These are phyloP conservation scores for Fragaria nilgerrensis DNA, from an alignment of 306 rosid genomes.

Conservation along the genomic window DNA sequence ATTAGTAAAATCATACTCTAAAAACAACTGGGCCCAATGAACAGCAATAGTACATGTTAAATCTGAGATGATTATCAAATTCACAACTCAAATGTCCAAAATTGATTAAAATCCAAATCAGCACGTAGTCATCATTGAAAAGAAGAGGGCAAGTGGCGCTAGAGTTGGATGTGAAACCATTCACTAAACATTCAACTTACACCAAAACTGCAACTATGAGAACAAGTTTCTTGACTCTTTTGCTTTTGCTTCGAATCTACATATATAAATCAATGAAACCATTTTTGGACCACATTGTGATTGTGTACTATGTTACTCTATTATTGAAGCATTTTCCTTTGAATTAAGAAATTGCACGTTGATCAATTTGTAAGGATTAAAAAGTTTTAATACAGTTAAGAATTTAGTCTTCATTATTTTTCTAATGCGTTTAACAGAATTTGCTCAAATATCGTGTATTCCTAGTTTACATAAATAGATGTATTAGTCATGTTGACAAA, in stretches of 20 bases:
- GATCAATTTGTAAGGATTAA: neutral
- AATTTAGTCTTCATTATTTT: no score
- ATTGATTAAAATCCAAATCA: conserved; percentile 16
- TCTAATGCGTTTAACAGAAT: neutral
- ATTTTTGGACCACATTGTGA: neutral
- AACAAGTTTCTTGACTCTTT: neutral
- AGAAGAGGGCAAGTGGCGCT: neutral
- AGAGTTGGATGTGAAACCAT: neutral
- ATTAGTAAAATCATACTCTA: neutral
- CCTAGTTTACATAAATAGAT: no score
- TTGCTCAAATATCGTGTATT: neutral
- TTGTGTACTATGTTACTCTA: neutral
- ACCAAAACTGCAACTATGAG: neutral
- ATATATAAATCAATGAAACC: neutral
- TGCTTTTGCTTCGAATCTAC: neutral
- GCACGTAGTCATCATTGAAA: conserved; percentile 1
- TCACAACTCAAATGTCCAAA: neutral
- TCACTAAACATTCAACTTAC: neutral
- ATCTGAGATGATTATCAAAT: neutral
- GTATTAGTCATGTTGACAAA: neutral
- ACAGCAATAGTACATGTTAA: neutral
- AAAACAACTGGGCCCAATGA: neutral
- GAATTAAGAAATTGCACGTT: neutral
- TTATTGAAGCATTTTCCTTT: neutral
- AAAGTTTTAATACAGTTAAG: neutral